Percentiles rank a stretch among this genome's conserved stretches.
Conservation (phyloP, 1,284 basidiomycete genomes). For the Leccinum insolens region DNA sequence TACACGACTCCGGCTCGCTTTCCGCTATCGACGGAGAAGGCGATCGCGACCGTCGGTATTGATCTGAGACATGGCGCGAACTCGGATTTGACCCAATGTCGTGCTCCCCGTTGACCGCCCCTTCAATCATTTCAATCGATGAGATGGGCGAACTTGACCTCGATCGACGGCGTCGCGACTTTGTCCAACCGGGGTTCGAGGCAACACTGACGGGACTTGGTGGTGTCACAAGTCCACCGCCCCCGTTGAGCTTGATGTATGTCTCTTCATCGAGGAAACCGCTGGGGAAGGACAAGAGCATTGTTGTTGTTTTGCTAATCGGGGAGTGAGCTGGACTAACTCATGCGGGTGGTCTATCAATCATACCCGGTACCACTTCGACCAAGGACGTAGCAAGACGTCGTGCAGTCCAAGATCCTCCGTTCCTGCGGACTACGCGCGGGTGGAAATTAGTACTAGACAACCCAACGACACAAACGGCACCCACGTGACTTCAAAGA, state of each 20-base stretch:
- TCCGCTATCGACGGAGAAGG: conserved; percentile 42
- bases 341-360: too few species aligned
- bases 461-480: too few species aligned
- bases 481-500: too few species aligned
- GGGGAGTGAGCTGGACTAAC: too few species aligned
- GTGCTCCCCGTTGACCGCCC: conserved; percentile 22
- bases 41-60: conserved; percentile 36
- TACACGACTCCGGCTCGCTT: conserved; percentile 42
- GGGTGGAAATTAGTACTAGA: too few species aligned
- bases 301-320: too few species aligned
- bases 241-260: conserved; percentile 37
- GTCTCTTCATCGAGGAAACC: too few species aligned
- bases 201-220: conserved; percentile 72
- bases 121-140: conserved; percentile 39
- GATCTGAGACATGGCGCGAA: conserved; percentile 33
- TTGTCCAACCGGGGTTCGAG: conserved; percentile 53
- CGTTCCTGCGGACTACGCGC: too few species aligned
- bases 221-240: conserved; percentile 65
- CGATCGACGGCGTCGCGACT: conserved; percentile 36
- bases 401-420: too few species aligned
- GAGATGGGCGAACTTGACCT: conserved; percentile 37
- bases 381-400: too few species aligned
- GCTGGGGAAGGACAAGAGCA: too few species aligned
- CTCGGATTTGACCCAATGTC: conserved; percentile 23
- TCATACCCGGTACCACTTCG: too few species aligned